Evolutionary conservation across 257 asterid genomes (phyloP).

Genomic region (Scutellaria baicalensis): DNA sequence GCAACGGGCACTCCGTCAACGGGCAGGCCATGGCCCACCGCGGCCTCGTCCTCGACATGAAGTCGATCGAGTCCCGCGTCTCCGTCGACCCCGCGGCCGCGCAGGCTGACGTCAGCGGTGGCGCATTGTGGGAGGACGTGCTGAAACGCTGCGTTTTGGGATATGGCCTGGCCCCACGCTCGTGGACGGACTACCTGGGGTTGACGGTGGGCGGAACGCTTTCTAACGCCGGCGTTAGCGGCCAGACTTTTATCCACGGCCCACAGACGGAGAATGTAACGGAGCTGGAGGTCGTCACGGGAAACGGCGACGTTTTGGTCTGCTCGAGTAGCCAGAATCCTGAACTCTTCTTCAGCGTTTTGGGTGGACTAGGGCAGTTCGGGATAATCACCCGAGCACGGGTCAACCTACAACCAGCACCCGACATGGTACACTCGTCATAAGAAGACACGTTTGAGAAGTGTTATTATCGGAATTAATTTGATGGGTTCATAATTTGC

Average conservation of each 20-base stretch:
- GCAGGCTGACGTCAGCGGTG: constrained; percentile 78
- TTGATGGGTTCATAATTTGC: not conserved
- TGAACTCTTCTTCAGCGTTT: constrained; percentile 60
- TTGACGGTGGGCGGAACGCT: constrained; percentile 92
- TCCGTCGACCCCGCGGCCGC: constrained; percentile 26
- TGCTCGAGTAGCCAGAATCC: constrained; percentile 52
- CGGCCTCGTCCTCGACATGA: constrained; percentile 71
- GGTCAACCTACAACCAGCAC: constrained; percentile 70
- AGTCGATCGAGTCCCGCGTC: constrained; percentile 25
- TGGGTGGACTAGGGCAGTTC: constrained; percentile 95
- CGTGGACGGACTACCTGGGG: constrained; percentile 90
- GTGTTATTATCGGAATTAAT: not conserved
- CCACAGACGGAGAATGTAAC: constrained; percentile 84
- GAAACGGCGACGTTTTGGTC: constrained; percentile 66
- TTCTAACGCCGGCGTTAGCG: constrained; percentile 94
- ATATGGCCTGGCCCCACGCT: constrained; percentile 63
- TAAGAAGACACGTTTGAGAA: not conserved
- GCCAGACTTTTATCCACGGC: constrained; percentile 67
- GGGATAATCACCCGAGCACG: constrained; percentile 89
- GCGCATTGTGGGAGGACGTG: constrained; percentile 89
- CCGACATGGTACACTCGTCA: constrained; percentile 61
- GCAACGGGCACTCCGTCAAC: constrained; percentile 94
- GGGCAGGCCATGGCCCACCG: constrained; percentile 92
- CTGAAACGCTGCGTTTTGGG: constrained; percentile 48
- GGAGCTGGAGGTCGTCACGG: constrained; percentile 91